Evolutionary conservation across 768 basidiomycete genomes (phyloP), one percentile per base, ranked within the genome.

Genomic region (Strobilomyces confusus): DNA sequence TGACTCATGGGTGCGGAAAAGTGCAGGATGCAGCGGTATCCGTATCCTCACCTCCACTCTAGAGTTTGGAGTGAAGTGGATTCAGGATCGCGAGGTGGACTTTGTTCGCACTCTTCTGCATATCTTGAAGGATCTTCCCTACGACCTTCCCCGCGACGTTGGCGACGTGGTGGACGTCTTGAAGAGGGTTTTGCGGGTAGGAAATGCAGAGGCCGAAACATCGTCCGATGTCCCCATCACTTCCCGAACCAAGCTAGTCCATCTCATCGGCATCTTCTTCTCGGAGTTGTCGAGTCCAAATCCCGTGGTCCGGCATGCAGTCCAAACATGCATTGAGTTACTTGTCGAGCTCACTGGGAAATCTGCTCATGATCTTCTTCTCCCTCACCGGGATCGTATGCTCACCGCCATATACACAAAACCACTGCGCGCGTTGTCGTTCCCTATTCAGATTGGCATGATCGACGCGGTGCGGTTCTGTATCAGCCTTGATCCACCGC

Each of bases 381-480:
- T 80, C 67, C 89, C 82, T 15, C 87, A 94, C 62, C 86, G 92
- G 44, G 92, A 94, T 57, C 84, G 92, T 29, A 86, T 98, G 73
- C 77, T 98, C 36, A 81, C 83, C 17, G 82, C 87, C 2, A 94
- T 99, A 59, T 98, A 89, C 73, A 91, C 89, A n/a, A 98, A 98
- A 65, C 97, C 97, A 13, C 79, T 99, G 19, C 80, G 97, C 48
- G 97, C 97, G 0, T 79, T 99, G 23, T 94, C 94, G 2, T 95
- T 98, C 67, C 79, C 87, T 15, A 92, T 92, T 63, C 97, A 98
- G 69, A 97, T 98, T 52, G 97, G 95, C 29, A 94, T 98, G 81
- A 93, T 98, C 54, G 97, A 98, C 63, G 93, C 93, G 17, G 84
- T 98, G 55, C 89, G 95, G 11, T 99, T 94, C 68, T 92, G 92